These are phyloP conservation scores for Brassica balearica DNA, from an alignment of 441 rosid species.

Conservation along the genomic window DNA sequence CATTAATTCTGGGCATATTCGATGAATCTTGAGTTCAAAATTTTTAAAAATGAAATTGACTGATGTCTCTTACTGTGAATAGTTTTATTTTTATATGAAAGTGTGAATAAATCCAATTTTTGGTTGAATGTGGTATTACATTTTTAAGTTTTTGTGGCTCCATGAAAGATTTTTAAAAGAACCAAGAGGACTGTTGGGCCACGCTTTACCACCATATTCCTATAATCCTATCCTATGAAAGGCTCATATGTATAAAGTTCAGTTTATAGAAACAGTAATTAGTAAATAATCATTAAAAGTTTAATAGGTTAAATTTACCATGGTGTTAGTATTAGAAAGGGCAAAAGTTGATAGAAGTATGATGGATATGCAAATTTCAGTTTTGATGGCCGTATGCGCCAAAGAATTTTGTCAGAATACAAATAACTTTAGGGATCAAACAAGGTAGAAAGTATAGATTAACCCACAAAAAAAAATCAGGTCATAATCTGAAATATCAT, in stretches of 20 bases:
- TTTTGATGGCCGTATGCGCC: background rate
- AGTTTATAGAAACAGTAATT: background rate
- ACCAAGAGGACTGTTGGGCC: background rate
- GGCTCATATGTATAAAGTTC: background rate
- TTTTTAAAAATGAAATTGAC: background rate
- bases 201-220: background rate
- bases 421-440: background rate
- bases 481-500: background rate
- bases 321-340: background rate
- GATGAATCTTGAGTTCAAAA: slow-evolving; percentile 28
- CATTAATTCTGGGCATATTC: slow-evolving; percentile 23
- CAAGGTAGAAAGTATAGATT: background rate
- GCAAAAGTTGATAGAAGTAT: background rate
- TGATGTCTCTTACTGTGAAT: background rate
- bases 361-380: background rate
- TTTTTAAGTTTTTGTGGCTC: background rate
- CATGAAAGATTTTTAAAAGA: background rate
- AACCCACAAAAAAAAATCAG: background rate
- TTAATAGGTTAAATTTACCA: background rate
- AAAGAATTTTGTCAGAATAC: background rate
- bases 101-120: background rate
- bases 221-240: background rate
- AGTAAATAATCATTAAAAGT: background rate
- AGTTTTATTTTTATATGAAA: background rate
- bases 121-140: background rate